Evolutionary conservation across 2,329 filamentous ascomycete genomes (phyloP), one percentile per base, ranked within the genome.

Genomic region (Chaetomium sp.): DNA sequence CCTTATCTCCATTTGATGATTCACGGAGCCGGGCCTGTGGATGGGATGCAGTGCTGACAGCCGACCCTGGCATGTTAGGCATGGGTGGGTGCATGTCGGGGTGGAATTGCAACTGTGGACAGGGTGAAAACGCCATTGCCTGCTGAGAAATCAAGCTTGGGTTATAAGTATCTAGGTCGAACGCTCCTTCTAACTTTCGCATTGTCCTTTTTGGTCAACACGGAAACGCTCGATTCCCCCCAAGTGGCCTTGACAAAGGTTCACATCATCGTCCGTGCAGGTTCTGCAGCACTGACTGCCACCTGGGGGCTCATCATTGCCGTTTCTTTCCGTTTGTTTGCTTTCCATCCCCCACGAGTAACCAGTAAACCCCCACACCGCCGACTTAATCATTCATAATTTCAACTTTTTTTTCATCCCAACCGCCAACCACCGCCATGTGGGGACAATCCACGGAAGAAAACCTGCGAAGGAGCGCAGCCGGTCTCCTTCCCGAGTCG

Each of bases 381-480:
- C 53, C 5, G 29, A 33, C 29, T 55, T 55, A 33, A 35, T 9
- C n/a, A 8, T 31, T 42, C 38, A 42, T 42, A 42, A 42, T 42
- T 42, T 42, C 16, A 42, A 42, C 16, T 7, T n/a, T 42, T 42
- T n/a, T 16, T 42, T n/a, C 16, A 42, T 42, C 38, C 38, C 45
- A 21, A 54, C 25, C 27, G 12, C 21, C 21, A 25, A 3, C 21
- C 61, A 2, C 21, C 61, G 53, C 10, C 23, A 71, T 71, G 70
- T 70, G 65, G 66, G 70, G 68, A 16, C 63, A 69, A 21, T 60
- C 67, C 1, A 49, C 69, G 16, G 65, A 69, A 23, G 70, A 69
- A 62, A 63, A 63, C 23, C 65, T 70, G 50, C 70, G 68, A n/a
- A 64, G 67, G 21, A 47, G 53, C 19, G 68, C 67, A 4, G 60